Evolutionary conservation across 148 eudicot genomes (phyloP), one percentile per base, ranked within the genome.

Genomic region (Cornus controversa): DNA sequence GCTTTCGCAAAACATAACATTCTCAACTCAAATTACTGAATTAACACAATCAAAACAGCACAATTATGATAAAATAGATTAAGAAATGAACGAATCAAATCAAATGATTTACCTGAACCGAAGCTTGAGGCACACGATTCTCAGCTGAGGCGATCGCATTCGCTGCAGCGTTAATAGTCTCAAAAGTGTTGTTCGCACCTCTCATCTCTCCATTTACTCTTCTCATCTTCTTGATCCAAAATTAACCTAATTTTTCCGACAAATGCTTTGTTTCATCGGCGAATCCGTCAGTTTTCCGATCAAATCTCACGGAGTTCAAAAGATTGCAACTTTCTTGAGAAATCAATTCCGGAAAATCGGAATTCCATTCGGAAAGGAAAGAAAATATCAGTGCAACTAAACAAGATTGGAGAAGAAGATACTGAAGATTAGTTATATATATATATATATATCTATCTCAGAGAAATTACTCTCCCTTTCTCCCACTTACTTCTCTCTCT

Each of bases 111-210:
- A 93, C 97, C 94, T 91, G 92, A 81, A 65, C 69, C 27, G 85
- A 62, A 65, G 84, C 63, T 26, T 87, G 99, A 42, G 91, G 80
- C 31, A 78, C 83, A 42, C 97, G 91, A 74, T 84, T 85, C 80
- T 91, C 94, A 66, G 92, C 90, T 10, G 97, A 88, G 7, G 93
- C 91, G 74, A 96, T 96, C 70, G 90, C 97, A 62, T 86, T 84
- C 75, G 99, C 99, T 50, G 99, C 99, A 7, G 98, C 98, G 92
- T 88, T 93, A 25, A 96, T 86, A 36, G 97, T 91, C 10, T 91
- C 97, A 66, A 88, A 63, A 67, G 97, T 83, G 79, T 80, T 86
- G 84, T 86, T 87, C 66, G 76, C 87, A 54, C 88, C 87, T 75
- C 87, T 82, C 86, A 84, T 85, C 88, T 84, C 71, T 78, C 78